Evolutionary conservation across 2,329 filamentous ascomycete species (phyloP).

Genomic region (Microcyclosporella mali): DNA sequence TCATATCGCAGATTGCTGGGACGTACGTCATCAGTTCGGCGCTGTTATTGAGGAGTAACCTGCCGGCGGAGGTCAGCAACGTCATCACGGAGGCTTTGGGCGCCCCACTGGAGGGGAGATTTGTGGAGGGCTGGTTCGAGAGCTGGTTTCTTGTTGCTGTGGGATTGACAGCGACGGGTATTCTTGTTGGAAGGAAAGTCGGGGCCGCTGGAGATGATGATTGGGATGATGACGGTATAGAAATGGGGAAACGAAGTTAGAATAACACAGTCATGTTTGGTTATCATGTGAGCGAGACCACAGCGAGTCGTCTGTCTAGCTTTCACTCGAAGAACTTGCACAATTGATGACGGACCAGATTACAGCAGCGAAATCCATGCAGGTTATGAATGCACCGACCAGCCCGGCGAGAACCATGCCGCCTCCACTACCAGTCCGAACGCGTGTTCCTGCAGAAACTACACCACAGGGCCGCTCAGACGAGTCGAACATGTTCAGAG

Average conservation of each 20-base stretch:
- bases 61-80: conserved; percentile 69
- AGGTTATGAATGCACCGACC: not conserved
- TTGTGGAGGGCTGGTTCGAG: conserved; percentile 81
- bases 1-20: conserved; percentile 73
- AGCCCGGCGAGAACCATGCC: too few species aligned
- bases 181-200: conserved; percentile 65
- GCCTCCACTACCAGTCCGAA: too few species aligned
- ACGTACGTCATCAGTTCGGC: conserved; percentile 81
- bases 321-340: too few species aligned
- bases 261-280: too few species aligned
- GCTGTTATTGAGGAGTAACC: conserved; percentile 68
- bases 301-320: too few species aligned
- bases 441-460: too few species aligned
- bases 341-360: not conserved
- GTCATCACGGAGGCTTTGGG: conserved; percentile 72
- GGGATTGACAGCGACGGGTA: conserved; percentile 59
- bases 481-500: too few species aligned
- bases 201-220: conserved; percentile 40
- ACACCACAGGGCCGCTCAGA: too few species aligned
- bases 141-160: conserved; percentile 73
- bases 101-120: conserved; percentile 64
- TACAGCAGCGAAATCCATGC: not conserved
- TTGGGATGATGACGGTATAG: conserved; percentile 36
- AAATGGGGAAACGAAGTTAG: conserved; percentile 66
- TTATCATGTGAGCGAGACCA: not conserved